Evolutionary conservation across 164 flowering plant genomes (phyloP).

Genomic region (Dillenia turbinata): DNA sequence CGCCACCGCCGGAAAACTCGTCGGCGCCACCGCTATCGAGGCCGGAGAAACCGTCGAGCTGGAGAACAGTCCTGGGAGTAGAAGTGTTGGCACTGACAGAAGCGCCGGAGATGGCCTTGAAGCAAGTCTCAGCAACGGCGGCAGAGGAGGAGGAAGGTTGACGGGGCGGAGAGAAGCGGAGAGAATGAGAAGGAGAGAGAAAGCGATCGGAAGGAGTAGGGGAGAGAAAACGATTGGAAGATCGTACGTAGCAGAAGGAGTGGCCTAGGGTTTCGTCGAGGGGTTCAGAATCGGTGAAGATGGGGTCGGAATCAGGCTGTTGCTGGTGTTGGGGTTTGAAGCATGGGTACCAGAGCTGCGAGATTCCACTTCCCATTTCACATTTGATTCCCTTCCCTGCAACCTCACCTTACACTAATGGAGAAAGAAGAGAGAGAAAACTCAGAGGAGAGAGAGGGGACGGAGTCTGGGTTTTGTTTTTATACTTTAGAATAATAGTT

Average conservation of each 20-base stretch:
- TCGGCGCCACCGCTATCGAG: conserved; percentile 13
- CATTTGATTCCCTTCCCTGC: conserved; percentile 13
- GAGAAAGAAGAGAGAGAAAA: too few relatives aligned
- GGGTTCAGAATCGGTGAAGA: conserved; percentile 47
- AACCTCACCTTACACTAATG: too few relatives aligned
- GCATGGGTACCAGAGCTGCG: conserved; percentile 18
- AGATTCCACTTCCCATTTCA: conserved; percentile 33
- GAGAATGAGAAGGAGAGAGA: conserved; percentile 62
- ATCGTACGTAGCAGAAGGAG: conserved; percentile 92
- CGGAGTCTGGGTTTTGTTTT: conserved; percentile 2
- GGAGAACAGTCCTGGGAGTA: conserved; percentile 68
- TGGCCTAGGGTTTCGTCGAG: conserved; percentile 97
- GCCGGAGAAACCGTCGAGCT: conserved; percentile 42
- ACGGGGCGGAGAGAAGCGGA: conserved; percentile 55
- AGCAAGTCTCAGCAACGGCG: conserved; percentile 40
- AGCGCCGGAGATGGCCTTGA: conserved; percentile 91
- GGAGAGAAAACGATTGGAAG: conserved; percentile 68
- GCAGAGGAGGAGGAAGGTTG: conserved; percentile 23
- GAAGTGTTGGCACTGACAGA: conserved; percentile 86
- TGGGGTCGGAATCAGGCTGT: conserved; percentile 21
- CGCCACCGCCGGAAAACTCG: conserved; percentile 13
- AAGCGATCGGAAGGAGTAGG: conserved; percentile 73
- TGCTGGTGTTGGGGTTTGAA: conserved; percentile 14
- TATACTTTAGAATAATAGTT: background rate
- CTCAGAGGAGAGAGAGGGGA: background rate